Evolutionary conservation across 306 rosid genomes (phyloP), one percentile per base, ranked within the genome.

Genomic region (Ziziphus jujuba): DNA sequence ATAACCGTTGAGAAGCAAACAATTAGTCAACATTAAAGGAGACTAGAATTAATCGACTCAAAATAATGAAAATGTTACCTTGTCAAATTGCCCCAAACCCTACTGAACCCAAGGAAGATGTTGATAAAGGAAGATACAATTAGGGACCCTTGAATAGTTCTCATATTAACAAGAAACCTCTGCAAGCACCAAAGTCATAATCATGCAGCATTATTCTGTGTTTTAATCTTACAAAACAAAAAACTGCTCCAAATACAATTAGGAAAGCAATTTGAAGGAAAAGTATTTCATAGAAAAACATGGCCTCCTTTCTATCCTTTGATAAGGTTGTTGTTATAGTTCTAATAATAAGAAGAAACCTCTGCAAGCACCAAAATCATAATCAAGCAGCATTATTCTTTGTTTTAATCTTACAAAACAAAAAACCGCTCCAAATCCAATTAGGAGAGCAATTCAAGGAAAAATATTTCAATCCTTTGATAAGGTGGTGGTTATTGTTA

Each of bases 71-170:
- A 48, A 59, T 21, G 6, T 60, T 81, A 92, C 97, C 81, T 86
- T 54, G 93, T 78, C 56, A 88, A 72, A 65, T 68, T 85, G 50
- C 89, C 95, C 98, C 98, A 92, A 14, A 62, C 45, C 77, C 54
- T 81, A 64, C 96, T 86, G 78, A 62, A 92, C 9, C 97, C 98
- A 36, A 92, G 81, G 77, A 92, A 63, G 73, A 92, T 78, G 75
- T 81, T 90, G 87, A 92, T 14, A 33, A 87, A 83, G 63, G 98
- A 86, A 56, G 97, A 76, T 57, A 92, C 90, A 21, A 92, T 86
- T 43, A 92, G 73, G 19, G 97, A 92, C 19, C 98, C 97, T 75
- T 92, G 98, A 75, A 92, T 83, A 45, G 98, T 90, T 77, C 98
- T 81, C 44, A 92, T 82, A 44, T 81, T 82, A 74, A 77, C 61